These are phyloP conservation scores for Peltaster fructicola DNA, from an alignment of 2,329 filamentous ascomycete species.

Conservation along the genomic window DNA sequence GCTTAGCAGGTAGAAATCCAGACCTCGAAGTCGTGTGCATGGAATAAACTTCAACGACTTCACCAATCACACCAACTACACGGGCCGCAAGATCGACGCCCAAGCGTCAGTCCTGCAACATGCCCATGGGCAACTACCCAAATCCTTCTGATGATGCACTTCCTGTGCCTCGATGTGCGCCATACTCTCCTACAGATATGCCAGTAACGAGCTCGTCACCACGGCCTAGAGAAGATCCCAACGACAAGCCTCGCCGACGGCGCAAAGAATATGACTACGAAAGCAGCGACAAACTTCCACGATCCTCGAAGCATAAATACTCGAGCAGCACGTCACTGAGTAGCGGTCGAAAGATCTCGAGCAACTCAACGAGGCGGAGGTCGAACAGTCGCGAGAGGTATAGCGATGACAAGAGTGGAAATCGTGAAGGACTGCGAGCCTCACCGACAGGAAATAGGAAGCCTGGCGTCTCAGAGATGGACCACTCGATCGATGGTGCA, in stretches of 20 bases:
- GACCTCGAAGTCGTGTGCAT: too few relatives aligned
- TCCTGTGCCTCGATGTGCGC: slow-evolving; percentile 4
- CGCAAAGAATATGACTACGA: slow-evolving; percentile 17
- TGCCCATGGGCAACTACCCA: slow-evolving; percentile 7
- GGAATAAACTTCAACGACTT: too few relatives aligned
- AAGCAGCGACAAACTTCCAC: slow-evolving; percentile 11
- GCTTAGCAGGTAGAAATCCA: too few relatives aligned
- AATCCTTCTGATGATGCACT: slow-evolving; percentile 7
- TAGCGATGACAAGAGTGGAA: slow-evolving; percentile 10
- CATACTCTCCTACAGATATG: slow-evolving; percentile 7
- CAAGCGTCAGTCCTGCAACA: too few relatives aligned
- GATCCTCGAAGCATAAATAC: slow-evolving; percentile 14
- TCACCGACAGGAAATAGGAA: slow-evolving; percentile 11
- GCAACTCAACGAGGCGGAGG: slow-evolving; percentile 12
- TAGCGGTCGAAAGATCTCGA: slow-evolving; percentile 8
- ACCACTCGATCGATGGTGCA: slow-evolving; percentile 22
- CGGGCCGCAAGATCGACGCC: too few relatives aligned
- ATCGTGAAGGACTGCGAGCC: slow-evolving; percentile 5
- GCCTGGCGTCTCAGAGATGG: slow-evolving; percentile 29
- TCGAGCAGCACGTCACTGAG: slow-evolving; percentile 12
- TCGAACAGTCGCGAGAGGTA: slow-evolving; percentile 10
- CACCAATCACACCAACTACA: too few relatives aligned
- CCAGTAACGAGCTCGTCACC: slow-evolving; percentile 8
- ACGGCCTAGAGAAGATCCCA: too few relatives aligned
- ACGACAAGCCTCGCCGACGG: slow-evolving; percentile 14